Percentiles rank a stretch among this genome's conserved stretches.
Conservation (phyloP, 2,329 filamentous ascomycete species). For the Xylaria sp. region DNA sequence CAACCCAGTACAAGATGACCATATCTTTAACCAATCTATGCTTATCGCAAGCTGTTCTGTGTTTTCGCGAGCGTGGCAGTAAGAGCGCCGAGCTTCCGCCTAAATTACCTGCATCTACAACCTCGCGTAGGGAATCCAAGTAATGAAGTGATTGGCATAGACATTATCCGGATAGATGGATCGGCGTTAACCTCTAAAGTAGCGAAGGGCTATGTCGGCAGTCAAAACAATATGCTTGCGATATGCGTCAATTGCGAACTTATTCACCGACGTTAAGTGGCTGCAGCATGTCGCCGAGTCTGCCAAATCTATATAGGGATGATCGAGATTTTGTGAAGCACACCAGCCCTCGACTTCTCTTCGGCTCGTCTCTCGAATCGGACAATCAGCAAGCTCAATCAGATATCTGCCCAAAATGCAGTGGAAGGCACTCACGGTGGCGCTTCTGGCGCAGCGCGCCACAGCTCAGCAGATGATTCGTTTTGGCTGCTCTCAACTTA, state of each 20-base stretch:
- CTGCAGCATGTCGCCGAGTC: neutral
- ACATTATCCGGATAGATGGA: conserved; percentile 36
- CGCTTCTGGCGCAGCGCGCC: conserved; percentile 39
- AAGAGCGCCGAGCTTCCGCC: conserved; percentile 24
- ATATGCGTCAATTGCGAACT: conserved; percentile 5
- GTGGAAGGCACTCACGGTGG: conserved; percentile 36
- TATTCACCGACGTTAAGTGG: neutral
- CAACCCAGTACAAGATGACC: neutral
- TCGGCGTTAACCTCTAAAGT: conserved; percentile 6
- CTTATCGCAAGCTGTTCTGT: conserved; percentile 1
- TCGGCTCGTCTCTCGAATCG: neutral
- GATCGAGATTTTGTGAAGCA: neutral
- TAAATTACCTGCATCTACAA: conserved; percentile 31
- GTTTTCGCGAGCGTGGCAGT: neutral
- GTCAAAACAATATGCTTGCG: conserved; percentile 5
- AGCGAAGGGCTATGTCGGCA: conserved; percentile 26
- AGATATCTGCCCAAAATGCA: conserved; percentile 38
- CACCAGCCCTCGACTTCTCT: neutral
- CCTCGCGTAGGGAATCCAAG: conserved; percentile 3
- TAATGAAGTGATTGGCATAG: conserved; percentile 27
- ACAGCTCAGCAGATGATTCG: conserved; percentile 51
- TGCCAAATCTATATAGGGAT: conserved; percentile 24
- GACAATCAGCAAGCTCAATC: neutral
- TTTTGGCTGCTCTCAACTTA: conserved; percentile 49
- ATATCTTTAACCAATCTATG: neutral